Percentiles rank a stretch among this genome's conserved stretches.
phyloP scores from a whole-genome alignment of 192 early-diverging fungal species.

The Kappamyces sp. region DNA sequence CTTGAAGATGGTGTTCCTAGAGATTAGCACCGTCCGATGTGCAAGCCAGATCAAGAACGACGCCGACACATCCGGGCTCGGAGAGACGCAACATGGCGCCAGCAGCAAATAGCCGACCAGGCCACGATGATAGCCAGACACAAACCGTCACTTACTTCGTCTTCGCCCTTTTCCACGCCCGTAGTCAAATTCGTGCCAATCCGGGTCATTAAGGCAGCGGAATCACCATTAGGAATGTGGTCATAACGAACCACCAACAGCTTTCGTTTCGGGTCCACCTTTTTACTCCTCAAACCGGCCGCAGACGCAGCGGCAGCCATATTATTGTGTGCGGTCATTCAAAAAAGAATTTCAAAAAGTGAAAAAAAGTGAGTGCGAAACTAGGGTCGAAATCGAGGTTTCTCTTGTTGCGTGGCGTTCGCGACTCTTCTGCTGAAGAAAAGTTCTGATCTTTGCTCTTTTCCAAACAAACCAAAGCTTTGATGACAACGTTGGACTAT shows the following conservation, averaged over 20 bases:
- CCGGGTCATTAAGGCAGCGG: constrained; percentile 61
- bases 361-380: background rate
- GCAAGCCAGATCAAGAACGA: constrained; percentile 6
- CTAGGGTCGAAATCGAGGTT: no score
- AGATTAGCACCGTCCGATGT: constrained; percentile 8
- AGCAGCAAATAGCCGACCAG: constrained; percentile 10
- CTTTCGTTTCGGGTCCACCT: constrained; percentile 81
- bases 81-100: constrained; percentile 13
- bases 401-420: background rate
- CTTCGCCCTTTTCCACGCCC: constrained; percentile 98
- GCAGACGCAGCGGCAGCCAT: background rate
- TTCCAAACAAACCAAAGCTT: no score
- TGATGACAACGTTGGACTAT: no score
- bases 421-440: no score
- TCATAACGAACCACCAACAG: constrained; percentile 73
- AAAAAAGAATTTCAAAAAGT: background rate
- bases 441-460: no score
- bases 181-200: constrained; percentile 71
- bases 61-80: background rate
- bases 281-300: constrained; percentile 45
- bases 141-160: constrained; percentile 57
- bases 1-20: constrained; percentile 92
- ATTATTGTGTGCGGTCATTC: background rate
- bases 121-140: background rate
- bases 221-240: constrained; percentile 80